Conservation (phyloP, 345 rosid genomes). For the Capsella bursapastoris region DNA sequence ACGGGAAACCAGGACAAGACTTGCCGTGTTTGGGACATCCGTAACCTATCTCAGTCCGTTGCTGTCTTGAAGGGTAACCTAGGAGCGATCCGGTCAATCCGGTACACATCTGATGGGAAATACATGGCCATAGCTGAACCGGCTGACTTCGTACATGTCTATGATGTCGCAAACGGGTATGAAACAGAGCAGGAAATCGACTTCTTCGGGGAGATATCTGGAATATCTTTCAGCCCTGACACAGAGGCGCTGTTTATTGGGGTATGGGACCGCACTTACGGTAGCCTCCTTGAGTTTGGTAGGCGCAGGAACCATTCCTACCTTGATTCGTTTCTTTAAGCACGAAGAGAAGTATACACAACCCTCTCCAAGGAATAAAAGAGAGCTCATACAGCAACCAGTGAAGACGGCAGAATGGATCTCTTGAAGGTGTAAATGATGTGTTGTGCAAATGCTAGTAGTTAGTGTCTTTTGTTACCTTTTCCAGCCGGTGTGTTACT, state of each 20-base stretch:
- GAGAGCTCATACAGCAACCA: constrained; percentile 32
- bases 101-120: constrained; percentile 72
- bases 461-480: constrained; percentile 14
- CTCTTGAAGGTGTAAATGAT: constrained; percentile 37
- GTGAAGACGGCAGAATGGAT: constrained; percentile 24
- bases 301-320: constrained; percentile 66
- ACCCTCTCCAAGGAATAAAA: constrained; percentile 12
- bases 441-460: constrained; percentile 41
- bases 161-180: constrained; percentile 62
- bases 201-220: constrained; percentile 87
- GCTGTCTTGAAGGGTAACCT: constrained; percentile 77
- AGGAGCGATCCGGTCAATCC: constrained; percentile 76
- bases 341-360: constrained; percentile 27
- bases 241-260: constrained; percentile 79
- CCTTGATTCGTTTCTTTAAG: constrained; percentile 61
- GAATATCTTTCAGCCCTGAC: constrained; percentile 81
- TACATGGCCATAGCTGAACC: constrained; percentile 89
- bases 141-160: constrained; percentile 83
- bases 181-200: constrained; percentile 77
- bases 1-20: constrained; percentile 92
- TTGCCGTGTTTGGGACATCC: constrained; percentile 80
- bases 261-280: constrained; percentile 87
- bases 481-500: constrained; percentile 27
- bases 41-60: constrained; percentile 62
- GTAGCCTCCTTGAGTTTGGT: constrained; percentile 76